phyloP scores from a whole-genome alignment of 495 filamentous ascomycete genomes.

The Xylaria scruposa region DNA sequence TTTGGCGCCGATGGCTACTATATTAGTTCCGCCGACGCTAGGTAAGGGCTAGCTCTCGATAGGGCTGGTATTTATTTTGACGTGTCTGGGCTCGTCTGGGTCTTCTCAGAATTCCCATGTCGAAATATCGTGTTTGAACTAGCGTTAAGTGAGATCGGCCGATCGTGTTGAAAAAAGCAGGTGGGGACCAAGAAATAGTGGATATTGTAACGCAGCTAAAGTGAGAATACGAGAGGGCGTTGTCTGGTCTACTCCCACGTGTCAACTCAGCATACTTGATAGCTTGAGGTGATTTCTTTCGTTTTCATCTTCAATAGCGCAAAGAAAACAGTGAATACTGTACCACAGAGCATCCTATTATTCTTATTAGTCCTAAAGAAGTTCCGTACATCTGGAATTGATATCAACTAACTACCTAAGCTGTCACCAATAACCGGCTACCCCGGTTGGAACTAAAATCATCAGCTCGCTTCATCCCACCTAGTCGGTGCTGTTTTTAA shows the following conservation, averaged over 20 bases:
- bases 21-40: constrained; percentile 4
- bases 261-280: not conserved
- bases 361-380: not conserved
- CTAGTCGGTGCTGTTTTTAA: not conserved
- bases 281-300: not conserved
- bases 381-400: not conserved
- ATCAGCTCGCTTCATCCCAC: not conserved
- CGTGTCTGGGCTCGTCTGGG: not conserved
- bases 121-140: not conserved
- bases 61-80: not conserved
- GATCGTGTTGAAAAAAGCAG: constrained; percentile 19
- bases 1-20: not conserved
- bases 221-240: constrained; percentile 20
- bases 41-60: not conserved
- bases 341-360: not conserved
- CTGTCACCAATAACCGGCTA: not conserved
- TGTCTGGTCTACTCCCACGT: constrained; percentile 12
- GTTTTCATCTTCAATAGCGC: not conserved
- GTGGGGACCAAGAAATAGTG: not conserved
- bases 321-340: not conserved
- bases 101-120: constrained; percentile 3
- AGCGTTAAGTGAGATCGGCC: constrained; percentile 11
- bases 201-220: constrained; percentile 2
- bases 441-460: not conserved
- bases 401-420: not conserved